phyloP scores from a whole-genome alignment of 305 asterid genomes.

The Fraxinus ornus region DNA sequence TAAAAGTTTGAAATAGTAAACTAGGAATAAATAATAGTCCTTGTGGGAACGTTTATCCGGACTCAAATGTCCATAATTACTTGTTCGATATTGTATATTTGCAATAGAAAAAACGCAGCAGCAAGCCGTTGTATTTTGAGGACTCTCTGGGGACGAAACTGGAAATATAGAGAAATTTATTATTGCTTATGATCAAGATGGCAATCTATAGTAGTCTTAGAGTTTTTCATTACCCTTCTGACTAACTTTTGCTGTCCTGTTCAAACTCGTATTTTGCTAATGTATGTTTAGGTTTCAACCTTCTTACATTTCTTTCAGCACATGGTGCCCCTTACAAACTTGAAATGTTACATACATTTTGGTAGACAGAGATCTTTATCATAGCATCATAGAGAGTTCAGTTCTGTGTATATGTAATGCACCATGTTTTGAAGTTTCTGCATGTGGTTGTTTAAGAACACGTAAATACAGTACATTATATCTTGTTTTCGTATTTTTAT shows the following conservation, averaged over 20 bases:
- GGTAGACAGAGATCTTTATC: not conserved
- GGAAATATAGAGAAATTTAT: not conserved
- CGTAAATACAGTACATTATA: not conserved
- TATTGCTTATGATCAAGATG: not conserved
- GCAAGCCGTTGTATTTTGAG: slow-evolving; percentile 20
- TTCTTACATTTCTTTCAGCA: not conserved
- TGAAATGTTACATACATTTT: not conserved
- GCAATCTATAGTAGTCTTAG: not conserved
- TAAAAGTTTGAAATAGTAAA: too few species aligned
- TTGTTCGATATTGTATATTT: too few species aligned
- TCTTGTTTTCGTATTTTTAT: not conserved
- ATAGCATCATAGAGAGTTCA: not conserved
- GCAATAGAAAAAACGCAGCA: too few species aligned
- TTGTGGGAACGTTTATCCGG: too few species aligned
- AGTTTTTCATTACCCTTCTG: not conserved
- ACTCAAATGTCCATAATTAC: too few species aligned
- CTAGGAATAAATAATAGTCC: too few species aligned
- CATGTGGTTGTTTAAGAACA: not conserved
- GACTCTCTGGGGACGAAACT: not conserved
- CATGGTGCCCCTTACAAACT: not conserved
- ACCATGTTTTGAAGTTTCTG: not conserved
- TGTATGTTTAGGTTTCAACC: not conserved
- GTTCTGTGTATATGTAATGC: not conserved
- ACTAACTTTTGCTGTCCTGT: not conserved
- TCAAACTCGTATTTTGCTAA: not conserved